Conservation (phyloP, 805 yeast genomes). For the Danielia oregonensis region DNA sequence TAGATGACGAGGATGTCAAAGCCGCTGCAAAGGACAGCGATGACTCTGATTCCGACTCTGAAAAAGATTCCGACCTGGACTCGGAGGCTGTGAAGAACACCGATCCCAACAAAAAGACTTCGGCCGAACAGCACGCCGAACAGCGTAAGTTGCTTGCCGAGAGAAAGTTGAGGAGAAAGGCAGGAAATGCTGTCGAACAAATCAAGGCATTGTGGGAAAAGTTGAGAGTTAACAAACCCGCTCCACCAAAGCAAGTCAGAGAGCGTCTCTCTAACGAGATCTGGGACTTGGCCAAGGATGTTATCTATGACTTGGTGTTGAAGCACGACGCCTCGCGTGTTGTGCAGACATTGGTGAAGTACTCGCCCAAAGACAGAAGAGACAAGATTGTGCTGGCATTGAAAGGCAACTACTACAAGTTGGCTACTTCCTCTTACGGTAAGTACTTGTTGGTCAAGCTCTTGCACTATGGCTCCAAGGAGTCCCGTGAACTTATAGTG, state of each 20-base stretch:
- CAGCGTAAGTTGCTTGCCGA: conserved; percentile 75
- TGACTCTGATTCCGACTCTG: conserved; percentile 21
- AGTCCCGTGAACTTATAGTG: conserved; percentile 69
- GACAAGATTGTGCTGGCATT: conserved; percentile 62
- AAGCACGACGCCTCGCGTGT: conserved; percentile 97
- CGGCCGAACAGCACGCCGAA: conserved; percentile 73
- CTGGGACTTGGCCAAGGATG: conserved; percentile 78
- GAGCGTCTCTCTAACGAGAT: conserved; percentile 76
- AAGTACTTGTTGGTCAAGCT: conserved; percentile 85
- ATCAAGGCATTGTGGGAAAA: conserved; percentile 90
- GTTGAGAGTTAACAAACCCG: conserved; percentile 79
- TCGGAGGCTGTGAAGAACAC: conserved; percentile 11
- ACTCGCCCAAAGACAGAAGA: conserved; percentile 76
- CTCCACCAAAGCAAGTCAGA: conserved; percentile 72
- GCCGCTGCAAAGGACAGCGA: no score
- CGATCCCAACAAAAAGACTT: conserved; percentile 46
- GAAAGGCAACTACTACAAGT: conserved; percentile 70
- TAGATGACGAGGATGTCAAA: conserved; percentile 19
- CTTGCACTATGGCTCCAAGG: conserved; percentile 86
- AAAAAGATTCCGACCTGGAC: conserved; percentile 20
- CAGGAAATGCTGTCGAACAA: conserved; percentile 81
- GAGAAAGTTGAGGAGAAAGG: conserved; percentile 80
- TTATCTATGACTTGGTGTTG: conserved; percentile 77
- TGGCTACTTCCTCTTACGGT: conserved; percentile 92
- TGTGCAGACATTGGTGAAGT: conserved; percentile 89